Evolutionary conservation across 768 basidiomycete genomes (phyloP).

Genomic region (Pleurotus platypus): DNA sequence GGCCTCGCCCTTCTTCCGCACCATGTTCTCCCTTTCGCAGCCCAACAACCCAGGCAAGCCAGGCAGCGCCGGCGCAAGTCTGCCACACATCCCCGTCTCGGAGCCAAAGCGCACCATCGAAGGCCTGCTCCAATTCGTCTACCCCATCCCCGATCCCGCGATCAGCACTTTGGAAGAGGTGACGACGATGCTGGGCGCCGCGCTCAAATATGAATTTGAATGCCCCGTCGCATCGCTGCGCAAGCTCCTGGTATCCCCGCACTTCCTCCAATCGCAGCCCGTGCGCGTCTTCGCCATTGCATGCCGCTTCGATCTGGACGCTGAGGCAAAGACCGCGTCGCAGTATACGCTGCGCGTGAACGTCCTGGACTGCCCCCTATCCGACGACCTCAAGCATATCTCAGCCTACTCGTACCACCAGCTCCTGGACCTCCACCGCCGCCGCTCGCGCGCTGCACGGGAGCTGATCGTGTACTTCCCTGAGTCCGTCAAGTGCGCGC

Average conservation of each 20-base stretch:
- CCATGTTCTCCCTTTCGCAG: constrained; percentile 46
- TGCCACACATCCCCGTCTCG: constrained; percentile 21
- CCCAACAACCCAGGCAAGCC: constrained; percentile 16
- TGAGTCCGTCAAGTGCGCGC: constrained; percentile 36
- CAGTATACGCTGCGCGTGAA: constrained; percentile 23
- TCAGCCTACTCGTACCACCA: constrained; percentile 46
- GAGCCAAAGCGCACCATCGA: constrained; percentile 24
- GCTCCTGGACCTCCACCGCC: constrained; percentile 44
- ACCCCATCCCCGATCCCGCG: constrained; percentile 25
- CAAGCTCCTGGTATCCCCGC: constrained; percentile 18
- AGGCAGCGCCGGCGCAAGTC: background rate
- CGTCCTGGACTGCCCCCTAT: constrained; percentile 36
- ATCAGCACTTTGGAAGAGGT: constrained; percentile 14
- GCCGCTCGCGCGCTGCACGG: constrained; percentile 35
- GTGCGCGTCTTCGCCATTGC: constrained; percentile 30
- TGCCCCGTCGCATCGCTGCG: constrained; percentile 19
- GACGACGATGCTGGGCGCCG: constrained; percentile 22
- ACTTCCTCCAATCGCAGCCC: constrained; percentile 23
- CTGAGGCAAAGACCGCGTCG: constrained; percentile 27
- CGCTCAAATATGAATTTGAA: constrained; percentile 27
- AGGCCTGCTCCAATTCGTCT: constrained; percentile 29
- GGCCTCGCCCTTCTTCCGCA: constrained; percentile 47
- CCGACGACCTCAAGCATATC: constrained; percentile 48
- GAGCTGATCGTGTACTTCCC: constrained; percentile 27
- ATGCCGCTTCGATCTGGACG: constrained; percentile 20